phyloP scores from a whole-genome alignment of 1,139 yeast species.

The Taphrina sp. region DNA sequence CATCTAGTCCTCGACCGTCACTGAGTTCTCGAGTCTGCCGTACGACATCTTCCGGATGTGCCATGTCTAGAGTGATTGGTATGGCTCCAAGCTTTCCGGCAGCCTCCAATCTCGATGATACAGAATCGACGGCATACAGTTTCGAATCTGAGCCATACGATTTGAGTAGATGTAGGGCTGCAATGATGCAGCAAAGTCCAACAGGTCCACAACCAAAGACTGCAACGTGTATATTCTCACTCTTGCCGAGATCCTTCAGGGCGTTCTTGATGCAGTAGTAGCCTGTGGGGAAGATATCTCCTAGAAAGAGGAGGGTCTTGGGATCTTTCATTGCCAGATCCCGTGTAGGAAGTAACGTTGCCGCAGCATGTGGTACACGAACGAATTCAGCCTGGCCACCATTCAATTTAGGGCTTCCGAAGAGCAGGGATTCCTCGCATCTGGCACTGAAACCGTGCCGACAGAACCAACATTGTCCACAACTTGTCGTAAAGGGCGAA shows the following conservation, averaged over 20 bases:
- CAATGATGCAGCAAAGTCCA: conserved; percentile 56
- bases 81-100: conserved; percentile 53
- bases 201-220: conserved; percentile 69
- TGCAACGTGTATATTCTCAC: conserved; percentile 40
- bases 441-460: conserved; percentile 54
- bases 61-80: conserved; percentile 48
- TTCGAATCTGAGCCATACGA: conserved; percentile 36
- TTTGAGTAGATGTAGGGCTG: conserved; percentile 51
- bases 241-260: conserved; percentile 44
- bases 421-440: conserved; percentile 54
- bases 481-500: conserved; percentile 40
- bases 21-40: conserved; percentile 44
- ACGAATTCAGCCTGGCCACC: conserved; percentile 65
- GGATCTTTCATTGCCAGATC: conserved; percentile 48
- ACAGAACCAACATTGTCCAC: conserved; percentile 60
- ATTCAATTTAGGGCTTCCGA: conserved; percentile 56
- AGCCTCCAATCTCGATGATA: conserved; percentile 51
- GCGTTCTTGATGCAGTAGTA: conserved; percentile 55
- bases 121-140: conserved; percentile 55
- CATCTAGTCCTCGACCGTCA: conserved; percentile 54
- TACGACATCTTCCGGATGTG: conserved; percentile 41
- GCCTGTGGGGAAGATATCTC: conserved; percentile 67
- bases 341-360: conserved; percentile 40
- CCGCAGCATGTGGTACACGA: conserved; percentile 56
- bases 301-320: conserved; percentile 57